Conservation (phyloP, 352 stramenopile species). For the Globisporangium nagaii region DNA sequence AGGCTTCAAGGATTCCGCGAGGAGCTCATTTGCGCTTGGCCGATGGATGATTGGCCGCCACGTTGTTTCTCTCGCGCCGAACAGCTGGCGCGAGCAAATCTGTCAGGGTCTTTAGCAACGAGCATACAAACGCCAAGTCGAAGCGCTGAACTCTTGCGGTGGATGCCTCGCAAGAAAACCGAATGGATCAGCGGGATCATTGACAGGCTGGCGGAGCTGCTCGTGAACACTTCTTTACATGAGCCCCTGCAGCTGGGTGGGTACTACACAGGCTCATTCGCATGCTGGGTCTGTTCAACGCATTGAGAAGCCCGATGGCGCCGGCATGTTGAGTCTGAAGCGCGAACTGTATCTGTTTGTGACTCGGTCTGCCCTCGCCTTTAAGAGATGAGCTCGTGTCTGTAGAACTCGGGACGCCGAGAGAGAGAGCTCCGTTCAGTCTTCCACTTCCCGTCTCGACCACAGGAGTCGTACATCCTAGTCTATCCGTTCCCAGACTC, state of each 20-base stretch:
- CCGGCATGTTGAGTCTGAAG: too few relatives aligned
- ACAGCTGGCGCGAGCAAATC: too few relatives aligned
- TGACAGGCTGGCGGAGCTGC: neutral
- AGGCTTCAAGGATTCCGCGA: neutral
- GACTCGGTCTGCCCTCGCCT: too few relatives aligned
- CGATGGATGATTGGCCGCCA: too few relatives aligned
- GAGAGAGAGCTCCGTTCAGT: neutral
- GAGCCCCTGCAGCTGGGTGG: constrained; percentile 6
- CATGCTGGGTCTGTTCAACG: too few relatives aligned
- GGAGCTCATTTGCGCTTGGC: neutral
- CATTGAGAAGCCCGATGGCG: too few relatives aligned
- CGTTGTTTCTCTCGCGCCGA: neutral
- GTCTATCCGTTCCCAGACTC: neutral
- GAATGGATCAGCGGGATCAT: neutral
- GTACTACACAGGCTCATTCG: too few relatives aligned
- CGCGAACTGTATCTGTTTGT: too few relatives aligned
- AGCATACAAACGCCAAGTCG: neutral
- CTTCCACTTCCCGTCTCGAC: neutral
- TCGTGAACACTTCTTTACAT: constrained; percentile 2
- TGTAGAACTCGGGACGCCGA: too few relatives aligned
- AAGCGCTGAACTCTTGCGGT: neutral
- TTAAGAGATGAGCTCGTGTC: too few relatives aligned
- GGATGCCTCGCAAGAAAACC: neutral
- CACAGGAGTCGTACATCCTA: neutral
- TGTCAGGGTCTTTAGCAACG: too few relatives aligned